Evolutionary conservation across 306 rosid genomes (phyloP).

Genomic region (Trifolium subterraneum): DNA sequence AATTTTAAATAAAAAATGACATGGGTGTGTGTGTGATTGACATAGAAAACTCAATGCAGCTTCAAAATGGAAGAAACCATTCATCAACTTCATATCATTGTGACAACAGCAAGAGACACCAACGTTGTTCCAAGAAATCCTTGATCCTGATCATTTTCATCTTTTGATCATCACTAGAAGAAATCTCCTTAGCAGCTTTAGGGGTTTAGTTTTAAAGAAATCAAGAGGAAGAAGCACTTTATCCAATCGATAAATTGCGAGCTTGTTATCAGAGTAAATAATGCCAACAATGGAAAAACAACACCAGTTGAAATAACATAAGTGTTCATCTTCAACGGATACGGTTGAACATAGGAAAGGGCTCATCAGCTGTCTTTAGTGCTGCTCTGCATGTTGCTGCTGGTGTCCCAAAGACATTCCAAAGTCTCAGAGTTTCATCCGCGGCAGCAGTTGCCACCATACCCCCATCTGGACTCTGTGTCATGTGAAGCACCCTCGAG

Average conservation of each 20-base stretch:
- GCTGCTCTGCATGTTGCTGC: no score
- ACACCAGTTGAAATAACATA: conserved; percentile 69
- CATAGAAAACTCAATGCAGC: neutral
- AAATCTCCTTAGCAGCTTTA: conserved; percentile 46
- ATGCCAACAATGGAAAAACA: conserved; percentile 54
- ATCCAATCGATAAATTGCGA: conserved; percentile 64
- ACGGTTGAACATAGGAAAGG: no score
- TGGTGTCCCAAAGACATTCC: no score
- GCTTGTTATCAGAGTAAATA: conserved; percentile 54
- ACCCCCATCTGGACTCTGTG: no score
- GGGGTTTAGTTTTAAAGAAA: conserved; percentile 54
- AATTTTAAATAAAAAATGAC: no score
- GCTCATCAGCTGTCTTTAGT: no score
- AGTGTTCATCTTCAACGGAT: no score
- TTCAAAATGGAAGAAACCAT: neutral
- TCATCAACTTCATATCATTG: conserved; percentile 39
- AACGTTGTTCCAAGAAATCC: conserved; percentile 28
- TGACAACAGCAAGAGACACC: conserved; percentile 33
- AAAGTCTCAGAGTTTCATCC: no score
- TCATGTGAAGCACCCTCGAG: no score
- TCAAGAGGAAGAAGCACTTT: conserved; percentile 71
- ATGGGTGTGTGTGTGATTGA: no score
- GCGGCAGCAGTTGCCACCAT: no score
- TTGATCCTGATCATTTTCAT: conserved; percentile 40
- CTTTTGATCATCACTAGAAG: conserved; percentile 37